Evolutionary conservation across 371 early-diverging fungal species (phyloP).

Genomic region (Chytridium lagenaria): DNA sequence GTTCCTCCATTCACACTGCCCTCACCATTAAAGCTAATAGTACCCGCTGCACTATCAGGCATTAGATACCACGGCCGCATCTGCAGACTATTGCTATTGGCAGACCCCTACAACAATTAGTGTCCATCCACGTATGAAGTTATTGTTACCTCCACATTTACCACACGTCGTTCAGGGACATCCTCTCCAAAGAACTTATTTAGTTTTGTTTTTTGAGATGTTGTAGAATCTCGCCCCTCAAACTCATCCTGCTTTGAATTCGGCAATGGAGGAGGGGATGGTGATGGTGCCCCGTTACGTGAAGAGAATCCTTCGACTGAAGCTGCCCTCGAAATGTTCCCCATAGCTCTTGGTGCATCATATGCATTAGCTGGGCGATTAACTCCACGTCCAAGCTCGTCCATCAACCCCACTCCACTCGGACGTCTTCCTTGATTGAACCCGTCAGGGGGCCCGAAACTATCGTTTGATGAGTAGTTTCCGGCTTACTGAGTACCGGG

Average conservation of each 20-base stretch:
- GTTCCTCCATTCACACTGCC: conserved; percentile 91
- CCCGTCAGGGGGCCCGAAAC: background rate
- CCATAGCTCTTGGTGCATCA: conserved; percentile 5
- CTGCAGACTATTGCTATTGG: background rate
- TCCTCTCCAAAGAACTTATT: conserved; percentile 19
- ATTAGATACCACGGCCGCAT: conserved; percentile 65
- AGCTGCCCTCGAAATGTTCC: background rate
- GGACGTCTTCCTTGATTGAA: conserved; percentile 2
- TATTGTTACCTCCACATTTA: no score
- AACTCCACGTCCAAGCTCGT: conserved; percentile 15
- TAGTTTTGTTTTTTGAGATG: conserved; percentile 1
- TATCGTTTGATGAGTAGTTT: background rate
- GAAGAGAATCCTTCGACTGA: background rate
- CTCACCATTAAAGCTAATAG: conserved; percentile 83
- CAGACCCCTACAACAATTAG: no score
- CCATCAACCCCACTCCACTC: conserved; percentile 12
- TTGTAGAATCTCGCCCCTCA: background rate
- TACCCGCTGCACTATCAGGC: conserved; percentile 71
- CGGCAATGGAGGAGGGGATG: conserved; percentile 8
- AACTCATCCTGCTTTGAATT: background rate
- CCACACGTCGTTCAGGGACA: background rate
- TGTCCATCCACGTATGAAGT: no score
- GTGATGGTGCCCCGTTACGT: background rate
- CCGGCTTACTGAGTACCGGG: background rate
- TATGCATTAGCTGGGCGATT: background rate